phyloP scores from a whole-genome alignment of 148 eudicot species.

The Rhododendron vialii region DNA sequence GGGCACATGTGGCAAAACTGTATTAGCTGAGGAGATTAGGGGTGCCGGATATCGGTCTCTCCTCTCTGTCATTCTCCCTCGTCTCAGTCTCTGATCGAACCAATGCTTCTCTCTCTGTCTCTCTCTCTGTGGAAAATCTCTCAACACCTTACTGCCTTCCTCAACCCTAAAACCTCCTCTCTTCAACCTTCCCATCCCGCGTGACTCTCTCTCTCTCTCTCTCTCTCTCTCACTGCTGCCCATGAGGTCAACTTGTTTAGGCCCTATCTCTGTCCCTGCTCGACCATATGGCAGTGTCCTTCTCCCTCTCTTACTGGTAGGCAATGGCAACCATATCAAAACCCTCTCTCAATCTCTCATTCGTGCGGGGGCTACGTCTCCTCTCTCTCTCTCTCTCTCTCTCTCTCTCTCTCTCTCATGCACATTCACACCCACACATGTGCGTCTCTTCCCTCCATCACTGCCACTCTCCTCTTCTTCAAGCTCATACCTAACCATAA shows the following conservation, averaged over 20 bases:
- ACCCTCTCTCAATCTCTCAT: not conserved
- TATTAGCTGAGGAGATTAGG: not conserved
- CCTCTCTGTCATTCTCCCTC: not conserved
- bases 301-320: not conserved
- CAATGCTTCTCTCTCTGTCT: not conserved
- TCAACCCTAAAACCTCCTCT: not conserved
- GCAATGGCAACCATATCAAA: not conserved
- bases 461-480: not conserved
- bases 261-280: not conserved
- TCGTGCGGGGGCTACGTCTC: not conserved
- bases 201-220: not conserved
- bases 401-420: not conserved
- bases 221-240: not conserved
- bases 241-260: not conserved
- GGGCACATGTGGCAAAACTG: not conserved
- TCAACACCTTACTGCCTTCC: not conserved
- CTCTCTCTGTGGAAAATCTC: not conserved
- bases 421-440: not conserved
- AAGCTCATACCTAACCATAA: not conserved
- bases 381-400: not conserved
- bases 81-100: not conserved
- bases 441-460: not conserved
- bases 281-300: not conserved
- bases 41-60: not conserved
- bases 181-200: not conserved